These are phyloP conservation scores for Macaranga tanarius DNA, from an alignment of 441 rosid species.

Conservation along the genomic window DNA sequence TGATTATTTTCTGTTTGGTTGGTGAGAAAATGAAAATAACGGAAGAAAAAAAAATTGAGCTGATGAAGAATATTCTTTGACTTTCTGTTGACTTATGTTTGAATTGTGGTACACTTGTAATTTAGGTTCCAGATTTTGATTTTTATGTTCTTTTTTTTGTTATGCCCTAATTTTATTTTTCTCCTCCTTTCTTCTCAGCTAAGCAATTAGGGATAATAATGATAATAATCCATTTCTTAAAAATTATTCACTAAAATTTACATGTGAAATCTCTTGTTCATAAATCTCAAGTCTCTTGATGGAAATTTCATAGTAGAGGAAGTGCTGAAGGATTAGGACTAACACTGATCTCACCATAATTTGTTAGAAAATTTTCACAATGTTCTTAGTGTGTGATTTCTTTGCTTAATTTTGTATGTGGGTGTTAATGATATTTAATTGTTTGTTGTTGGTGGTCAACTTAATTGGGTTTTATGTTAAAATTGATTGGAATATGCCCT, in stretches of 20 bases:
- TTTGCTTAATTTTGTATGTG: not conserved
- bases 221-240: not conserved
- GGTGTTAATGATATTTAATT: not conserved
- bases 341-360: no score
- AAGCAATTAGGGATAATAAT: not conserved
- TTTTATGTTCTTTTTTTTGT: not conserved
- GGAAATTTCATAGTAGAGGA: no score
- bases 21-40: not conserved
- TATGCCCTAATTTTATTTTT: not conserved
- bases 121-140: no score
- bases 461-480: not conserved
- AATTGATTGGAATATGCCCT: not conserved
- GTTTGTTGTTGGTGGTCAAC: no score
- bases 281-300: not conserved
- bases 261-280: not conserved
- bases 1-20: conserved; percentile 5
- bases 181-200: not conserved
- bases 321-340: no score
- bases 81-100: not conserved
- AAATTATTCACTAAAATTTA: not conserved
- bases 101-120: no score
- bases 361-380: not conserved
- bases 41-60: not conserved
- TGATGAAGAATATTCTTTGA: not conserved
- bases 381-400: not conserved